Evolutionary conservation across 768 basidiomycete species (phyloP).

Genomic region (Leccinum subgranulosum): DNA sequence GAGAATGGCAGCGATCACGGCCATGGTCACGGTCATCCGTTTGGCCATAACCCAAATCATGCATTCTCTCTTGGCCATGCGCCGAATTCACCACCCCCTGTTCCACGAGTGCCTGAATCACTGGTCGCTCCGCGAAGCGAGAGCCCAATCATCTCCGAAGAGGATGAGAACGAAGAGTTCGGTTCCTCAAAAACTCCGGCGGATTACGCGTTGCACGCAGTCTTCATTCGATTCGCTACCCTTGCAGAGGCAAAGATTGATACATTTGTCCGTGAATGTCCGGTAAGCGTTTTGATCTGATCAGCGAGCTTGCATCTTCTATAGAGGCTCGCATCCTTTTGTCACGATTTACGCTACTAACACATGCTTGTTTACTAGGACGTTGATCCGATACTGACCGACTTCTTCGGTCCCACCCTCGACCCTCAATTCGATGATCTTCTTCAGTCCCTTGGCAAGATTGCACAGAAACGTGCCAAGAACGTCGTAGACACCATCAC

Average conservation of each 20-base stretch:
- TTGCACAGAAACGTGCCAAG: conserved; percentile 81
- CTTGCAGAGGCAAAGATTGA: conserved; percentile 80
- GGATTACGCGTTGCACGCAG: conserved; percentile 84
- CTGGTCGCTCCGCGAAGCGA: conserved; percentile 52
- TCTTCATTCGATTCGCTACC: conserved; percentile 84
- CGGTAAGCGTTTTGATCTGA: conserved; percentile 45
- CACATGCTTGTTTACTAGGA: conserved; percentile 43
- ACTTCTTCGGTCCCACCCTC: conserved; percentile 66
- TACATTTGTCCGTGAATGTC: conserved; percentile 59
- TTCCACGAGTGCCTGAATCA: conserved; percentile 71
- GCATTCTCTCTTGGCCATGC: conserved; percentile 24
- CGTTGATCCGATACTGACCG: conserved; percentile 60
- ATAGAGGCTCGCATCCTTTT: background rate
- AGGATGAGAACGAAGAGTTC: conserved; percentile 60
- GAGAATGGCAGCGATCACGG: conserved; percentile 72
- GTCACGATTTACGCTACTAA: conserved; percentile 1
- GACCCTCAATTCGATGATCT: conserved; percentile 83
- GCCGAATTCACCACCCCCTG: conserved; percentile 66
- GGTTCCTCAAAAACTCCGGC: conserved; percentile 79
- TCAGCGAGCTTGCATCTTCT: background rate
- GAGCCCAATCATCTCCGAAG: conserved; percentile 50
- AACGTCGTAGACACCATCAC: conserved; percentile 83
- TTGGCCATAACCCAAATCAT: conserved; percentile 27
- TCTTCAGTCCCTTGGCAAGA: conserved; percentile 79
- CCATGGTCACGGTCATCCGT: conserved; percentile 36